Evolutionary conservation across 495 filamentous ascomycete genomes (phyloP), one percentile per base, ranked within the genome.

Genomic region (Podospora appendiculata): DNA sequence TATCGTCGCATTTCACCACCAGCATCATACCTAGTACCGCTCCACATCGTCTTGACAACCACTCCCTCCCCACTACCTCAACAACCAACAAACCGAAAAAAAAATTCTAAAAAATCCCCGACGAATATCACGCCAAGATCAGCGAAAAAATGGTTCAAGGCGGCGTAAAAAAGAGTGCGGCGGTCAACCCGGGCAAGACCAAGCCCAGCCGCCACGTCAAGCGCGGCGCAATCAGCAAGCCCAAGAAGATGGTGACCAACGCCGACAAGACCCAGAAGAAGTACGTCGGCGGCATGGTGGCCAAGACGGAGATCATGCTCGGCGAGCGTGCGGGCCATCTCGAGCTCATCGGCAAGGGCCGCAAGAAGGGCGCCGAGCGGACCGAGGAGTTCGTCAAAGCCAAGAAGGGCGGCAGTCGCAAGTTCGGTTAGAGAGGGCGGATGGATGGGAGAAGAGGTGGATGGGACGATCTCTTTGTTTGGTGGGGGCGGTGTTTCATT

Each of bases 261-360:
- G 68, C 71, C 41, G 73, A 77, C 59, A 71, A 70, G 61, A 32
- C 70, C 45, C 60, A 63, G 58, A 66, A 65, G 47, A 73, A 74
- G 54, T 69, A 62, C 48, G 63, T 71, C 3, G 65, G 62, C 8
- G 74, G 72, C 12, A 54, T 77, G 58, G 68, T 65, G 9, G 61
- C 63, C 32, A 62, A 64, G 61, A 77, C 74, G 33, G 74, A 77
- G 63, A 50, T 59, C 42, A 61, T 77, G 65, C 57, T 77, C 45
- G 73, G 71, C 45, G 71, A 71, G 59, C 57, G 72, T 8, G 74
- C 70, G 25, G 73, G 74, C 0, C 74, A 77, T 40, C 53, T 77
- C 12, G 74, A 77, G 64, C 46, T 77, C 53, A 75, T 77, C 47
- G 72, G 71, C 41, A 70, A 73, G 62, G 74, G 71, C 6, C 54